A percentile compares a stretch with the other conserved stretches of the same genome.
phyloP scores from a whole-genome alignment of 768 basidiomycete genomes.

The Cyathus striatus region DNA sequence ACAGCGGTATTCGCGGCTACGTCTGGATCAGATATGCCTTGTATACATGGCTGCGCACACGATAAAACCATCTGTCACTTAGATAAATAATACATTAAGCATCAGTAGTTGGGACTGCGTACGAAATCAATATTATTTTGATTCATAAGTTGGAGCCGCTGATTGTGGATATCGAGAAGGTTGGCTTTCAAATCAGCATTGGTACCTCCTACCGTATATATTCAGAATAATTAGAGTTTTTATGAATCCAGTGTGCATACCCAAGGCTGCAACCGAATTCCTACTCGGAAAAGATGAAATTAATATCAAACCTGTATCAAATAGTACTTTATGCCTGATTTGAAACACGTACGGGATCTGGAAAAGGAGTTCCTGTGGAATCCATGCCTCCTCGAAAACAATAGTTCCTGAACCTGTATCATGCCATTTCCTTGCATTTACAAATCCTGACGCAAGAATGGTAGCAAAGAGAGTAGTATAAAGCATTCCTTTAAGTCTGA shows the following conservation, averaged over 20 bases:
- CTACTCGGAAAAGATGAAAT: slow-evolving; percentile 3
- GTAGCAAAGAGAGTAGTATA: no score
- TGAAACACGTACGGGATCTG: slow-evolving; percentile 15
- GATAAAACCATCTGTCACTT: slow-evolving; percentile 30
- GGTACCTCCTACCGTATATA: slow-evolving; percentile 18
- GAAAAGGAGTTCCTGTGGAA: slow-evolving; percentile 23
- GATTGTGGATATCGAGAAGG: slow-evolving; percentile 33
- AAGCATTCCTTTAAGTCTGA: no score
- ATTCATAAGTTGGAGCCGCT: slow-evolving; percentile 30
- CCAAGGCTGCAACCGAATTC: slow-evolving; percentile 14
- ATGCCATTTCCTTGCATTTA: slow-evolving; percentile 17
- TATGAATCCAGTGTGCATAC: slow-evolving; percentile 3
- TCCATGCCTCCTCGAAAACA: slow-evolving; percentile 36
- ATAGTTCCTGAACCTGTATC: slow-evolving; percentile 31
- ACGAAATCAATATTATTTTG: slow-evolving; percentile 33
- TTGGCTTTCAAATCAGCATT: slow-evolving; percentile 23
- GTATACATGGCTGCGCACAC: slow-evolving; percentile 31
- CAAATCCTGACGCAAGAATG: no score
- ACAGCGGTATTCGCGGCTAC: slow-evolving; percentile 27
- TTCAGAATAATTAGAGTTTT: background rate
- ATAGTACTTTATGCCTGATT: background rate
- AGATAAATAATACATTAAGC: background rate
- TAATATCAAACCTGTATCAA: background rate
- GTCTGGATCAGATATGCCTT: slow-evolving; percentile 29
- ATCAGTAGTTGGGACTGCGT: slow-evolving; percentile 2